phyloP scores from a whole-genome alignment of 441 rosid genomes.

The Biscutella laevigata region DNA sequence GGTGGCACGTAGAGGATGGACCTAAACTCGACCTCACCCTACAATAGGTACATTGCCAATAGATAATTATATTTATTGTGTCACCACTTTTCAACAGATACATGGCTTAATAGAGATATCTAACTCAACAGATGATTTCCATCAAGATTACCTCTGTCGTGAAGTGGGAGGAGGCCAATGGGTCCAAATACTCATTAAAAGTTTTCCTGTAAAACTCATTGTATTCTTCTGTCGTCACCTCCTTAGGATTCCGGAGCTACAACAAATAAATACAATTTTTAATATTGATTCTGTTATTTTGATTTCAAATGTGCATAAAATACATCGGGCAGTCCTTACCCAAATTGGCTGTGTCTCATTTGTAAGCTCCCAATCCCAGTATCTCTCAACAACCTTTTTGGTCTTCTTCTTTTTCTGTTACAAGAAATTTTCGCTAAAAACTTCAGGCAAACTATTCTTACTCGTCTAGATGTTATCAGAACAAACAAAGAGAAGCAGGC shows the following conservation, averaged over 20 bases:
- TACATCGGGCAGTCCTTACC: constrained; percentile 33
- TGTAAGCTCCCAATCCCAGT: constrained; percentile 93
- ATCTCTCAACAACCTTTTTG: constrained; percentile 76
- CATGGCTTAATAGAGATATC: not conserved
- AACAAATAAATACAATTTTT: constrained; percentile 3
- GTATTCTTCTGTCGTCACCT: constrained; percentile 77
- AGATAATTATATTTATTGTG: too few species aligned
- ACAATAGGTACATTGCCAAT: constrained; percentile 18
- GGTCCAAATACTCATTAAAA: constrained; percentile 84
- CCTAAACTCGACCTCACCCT: constrained; percentile 98
- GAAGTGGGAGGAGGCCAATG: constrained; percentile 88
- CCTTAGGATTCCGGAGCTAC: constrained; percentile 90
- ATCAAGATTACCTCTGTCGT: constrained; percentile 70
- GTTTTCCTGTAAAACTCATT: constrained; percentile 84
- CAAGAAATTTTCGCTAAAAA: not conserved
- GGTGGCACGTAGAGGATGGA: constrained; percentile 88
- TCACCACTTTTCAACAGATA: too few species aligned
- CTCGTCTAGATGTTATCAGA: not conserved
- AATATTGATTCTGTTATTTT: not conserved
- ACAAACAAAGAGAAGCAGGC: not conserved
- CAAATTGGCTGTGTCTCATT: constrained; percentile 95
- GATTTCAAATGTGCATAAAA: not conserved
- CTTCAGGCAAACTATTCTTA: not conserved
- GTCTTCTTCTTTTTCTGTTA: constrained; percentile 81
- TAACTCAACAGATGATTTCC: not conserved